Evolutionary conservation across 306 rosid genomes (phyloP), one percentile per base, ranked within the genome.

Genomic region (Vachellia pachyceras): DNA sequence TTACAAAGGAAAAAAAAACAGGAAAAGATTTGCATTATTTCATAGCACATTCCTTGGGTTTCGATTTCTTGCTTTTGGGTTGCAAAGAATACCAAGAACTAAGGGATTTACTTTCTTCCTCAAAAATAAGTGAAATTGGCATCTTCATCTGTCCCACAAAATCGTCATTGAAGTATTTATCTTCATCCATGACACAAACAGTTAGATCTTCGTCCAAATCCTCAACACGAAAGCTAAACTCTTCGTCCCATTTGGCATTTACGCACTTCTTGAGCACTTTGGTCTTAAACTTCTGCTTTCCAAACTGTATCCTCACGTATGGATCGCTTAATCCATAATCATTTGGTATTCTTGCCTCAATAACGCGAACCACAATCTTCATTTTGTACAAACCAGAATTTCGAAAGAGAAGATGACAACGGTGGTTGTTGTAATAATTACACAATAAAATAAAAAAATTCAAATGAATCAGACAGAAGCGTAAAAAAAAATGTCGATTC

Each of bases 321-420:
- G 98, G 98, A 89, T 96, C 97, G 85, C 94, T 92, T 35, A 90
- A 85, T 35, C 98, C 99, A 81, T 96, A 90, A 89, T 93, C 97
- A 86, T 73, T 93, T 10, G 98, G 83, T n/a, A 83, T 88, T 91
- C 79, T 92, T 91, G 94, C 99, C 88, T 92, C 99, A 77, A 90
- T 81, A 71, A 92, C 97, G 49, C 94, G 94, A 72, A 96, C 98
- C 75, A 84, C 81, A 55, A 96, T 94, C 88, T 90, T 92, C 99
- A 96, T 95, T 80, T 33, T 76, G 3, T 2, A 65, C 22, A 58
- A 37, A 65, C 65, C 37, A 76, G 37, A 77, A 60, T 68, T 41
- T 69, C 8, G 64, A 52, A 44, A 47, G 29, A 71, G 54, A 81
- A 75, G 69, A 47, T 8, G 77, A 83, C 33, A 29, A 29, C 85